A percentile compares a stretch with the other conserved stretches of the same genome.
phyloP scores from a whole-genome alignment of 2,329 filamentous ascomycete genomes.

The Alternaria longipes region DNA sequence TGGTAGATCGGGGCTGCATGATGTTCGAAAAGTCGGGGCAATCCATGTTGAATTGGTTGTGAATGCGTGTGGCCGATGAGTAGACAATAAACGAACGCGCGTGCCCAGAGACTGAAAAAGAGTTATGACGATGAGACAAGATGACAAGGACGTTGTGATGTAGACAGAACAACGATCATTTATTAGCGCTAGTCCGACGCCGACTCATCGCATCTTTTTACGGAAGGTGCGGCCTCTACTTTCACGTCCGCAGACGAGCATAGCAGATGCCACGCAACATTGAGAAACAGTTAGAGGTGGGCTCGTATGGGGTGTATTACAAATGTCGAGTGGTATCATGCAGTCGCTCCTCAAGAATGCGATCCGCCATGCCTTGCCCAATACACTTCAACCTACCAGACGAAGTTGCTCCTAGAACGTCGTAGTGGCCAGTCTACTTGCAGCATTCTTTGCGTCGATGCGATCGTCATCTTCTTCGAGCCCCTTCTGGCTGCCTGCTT shows the following conservation, averaged over 20 bases:
- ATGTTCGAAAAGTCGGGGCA: neutral
- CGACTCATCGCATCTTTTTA: neutral
- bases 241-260: neutral
- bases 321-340: constrained; percentile 16
- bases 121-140: neutral
- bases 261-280: neutral
- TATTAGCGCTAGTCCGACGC: constrained; percentile 2
- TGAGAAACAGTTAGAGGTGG: neutral
- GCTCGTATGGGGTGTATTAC: constrained; percentile 13
- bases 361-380: constrained; percentile 3
- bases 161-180: neutral
- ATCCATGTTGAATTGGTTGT: neutral
- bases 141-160: neutral
- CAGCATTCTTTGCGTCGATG: constrained; percentile 94
- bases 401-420: constrained; percentile 71
- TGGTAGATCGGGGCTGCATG: neutral
- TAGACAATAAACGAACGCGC: neutral
- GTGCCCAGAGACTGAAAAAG: neutral
- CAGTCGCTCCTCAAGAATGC: constrained; percentile 9
- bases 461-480: constrained; percentile 91
- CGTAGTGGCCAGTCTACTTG: constrained; percentile 90
- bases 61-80: neutral
- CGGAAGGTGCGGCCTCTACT: neutral
- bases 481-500: constrained; percentile 65
- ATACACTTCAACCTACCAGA: constrained; percentile 15